Percentiles rank a stretch among this genome's conserved stretches.
These are phyloP conservation scores for Brassica cretica DNA, from an alignment of 345 rosid species.

Conservation along the genomic window DNA sequence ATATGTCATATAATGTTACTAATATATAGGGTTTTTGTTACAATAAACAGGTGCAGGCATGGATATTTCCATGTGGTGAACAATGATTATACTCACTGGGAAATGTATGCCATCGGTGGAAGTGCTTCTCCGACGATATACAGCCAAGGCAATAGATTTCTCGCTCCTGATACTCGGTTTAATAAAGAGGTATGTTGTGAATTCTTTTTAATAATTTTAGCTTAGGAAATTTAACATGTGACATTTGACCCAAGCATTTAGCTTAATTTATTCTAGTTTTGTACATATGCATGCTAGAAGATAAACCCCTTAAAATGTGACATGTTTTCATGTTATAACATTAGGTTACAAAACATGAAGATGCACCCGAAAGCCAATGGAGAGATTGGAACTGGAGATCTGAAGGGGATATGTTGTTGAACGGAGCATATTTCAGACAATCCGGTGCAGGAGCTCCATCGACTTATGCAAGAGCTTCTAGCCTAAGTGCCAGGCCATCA, in stretches of 20 bases:
- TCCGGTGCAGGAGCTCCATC: conserved; percentile 59
- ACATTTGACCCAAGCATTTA: neutral
- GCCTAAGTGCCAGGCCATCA: conserved; percentile 74
- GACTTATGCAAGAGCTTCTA: conserved; percentile 64
- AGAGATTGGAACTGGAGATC: conserved; percentile 76
- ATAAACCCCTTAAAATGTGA: neutral
- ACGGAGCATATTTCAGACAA: conserved; percentile 69
- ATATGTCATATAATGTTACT: neutral
- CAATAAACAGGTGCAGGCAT: conserved; percentile 59
- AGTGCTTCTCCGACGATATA: conserved; percentile 74
- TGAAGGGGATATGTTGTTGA: conserved; percentile 67
- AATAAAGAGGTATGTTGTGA: conserved; percentile 51
- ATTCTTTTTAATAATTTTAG: neutral
- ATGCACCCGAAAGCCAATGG: conserved; percentile 66
- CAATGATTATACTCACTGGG: conserved; percentile 87
- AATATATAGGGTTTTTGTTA: neutral
- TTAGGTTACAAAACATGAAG: conserved; percentile 79
- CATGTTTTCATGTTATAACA: neutral
- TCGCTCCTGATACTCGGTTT: conserved; percentile 55
- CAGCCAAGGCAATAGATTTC: conserved; percentile 83
- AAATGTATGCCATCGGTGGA: conserved; percentile 87
- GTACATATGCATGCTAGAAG: neutral
- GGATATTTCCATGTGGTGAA: conserved; percentile 88
- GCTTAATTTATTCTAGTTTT: neutral
- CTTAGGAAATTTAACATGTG: neutral